A percentile compares a stretch with the other conserved stretches of the same genome.
Evolutionary conservation across 192 early-diverging fungal species (phyloP).

Genomic region (Podila horticola): DNA sequence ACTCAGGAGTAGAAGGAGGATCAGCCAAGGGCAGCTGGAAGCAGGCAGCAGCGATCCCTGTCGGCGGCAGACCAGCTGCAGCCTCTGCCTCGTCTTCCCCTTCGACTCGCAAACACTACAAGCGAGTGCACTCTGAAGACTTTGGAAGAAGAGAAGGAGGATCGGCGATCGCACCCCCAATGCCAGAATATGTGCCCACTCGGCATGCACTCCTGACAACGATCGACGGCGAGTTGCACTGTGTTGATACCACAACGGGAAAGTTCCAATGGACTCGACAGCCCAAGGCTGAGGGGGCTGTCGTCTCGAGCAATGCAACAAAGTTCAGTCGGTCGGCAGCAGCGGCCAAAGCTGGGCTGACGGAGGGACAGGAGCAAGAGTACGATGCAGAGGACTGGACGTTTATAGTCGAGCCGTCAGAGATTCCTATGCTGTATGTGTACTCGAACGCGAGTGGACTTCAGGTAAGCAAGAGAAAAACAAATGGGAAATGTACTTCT

Average conservation of each 20-base stretch:
- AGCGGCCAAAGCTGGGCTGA: not conserved
- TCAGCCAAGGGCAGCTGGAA: not conserved
- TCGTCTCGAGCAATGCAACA: constrained; percentile 52
- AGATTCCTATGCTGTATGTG: constrained; percentile 74
- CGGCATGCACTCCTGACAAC: constrained; percentile 73
- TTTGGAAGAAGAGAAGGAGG: not conserved
- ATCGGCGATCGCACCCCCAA: not conserved
- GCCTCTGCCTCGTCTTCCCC: not conserved
- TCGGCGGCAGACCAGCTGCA: not conserved
- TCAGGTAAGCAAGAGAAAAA: constrained; percentile 57
- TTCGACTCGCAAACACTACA: not conserved
- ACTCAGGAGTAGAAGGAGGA: not conserved
- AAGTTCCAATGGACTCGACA: constrained; percentile 69
- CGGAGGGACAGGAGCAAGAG: constrained; percentile 10
- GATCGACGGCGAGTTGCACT: constrained; percentile 79
- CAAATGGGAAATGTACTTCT: not conserved
- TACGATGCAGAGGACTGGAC: constrained; percentile 55
- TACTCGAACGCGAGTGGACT: constrained; percentile 61
- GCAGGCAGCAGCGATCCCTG: not conserved
- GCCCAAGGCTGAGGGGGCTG: constrained; percentile 59
- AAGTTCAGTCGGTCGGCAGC: constrained; percentile 6
- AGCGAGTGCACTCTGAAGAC: not conserved
- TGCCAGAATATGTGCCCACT: constrained; percentile 14
- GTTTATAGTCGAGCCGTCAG: constrained; percentile 80
- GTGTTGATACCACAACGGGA: constrained; percentile 65